Percentiles rank a stretch among this genome's conserved stretches.
These are phyloP conservation scores for Clarireedia hainanense DNA, from an alignment of 2,329 filamentous ascomycete species.

Conservation along the genomic window DNA sequence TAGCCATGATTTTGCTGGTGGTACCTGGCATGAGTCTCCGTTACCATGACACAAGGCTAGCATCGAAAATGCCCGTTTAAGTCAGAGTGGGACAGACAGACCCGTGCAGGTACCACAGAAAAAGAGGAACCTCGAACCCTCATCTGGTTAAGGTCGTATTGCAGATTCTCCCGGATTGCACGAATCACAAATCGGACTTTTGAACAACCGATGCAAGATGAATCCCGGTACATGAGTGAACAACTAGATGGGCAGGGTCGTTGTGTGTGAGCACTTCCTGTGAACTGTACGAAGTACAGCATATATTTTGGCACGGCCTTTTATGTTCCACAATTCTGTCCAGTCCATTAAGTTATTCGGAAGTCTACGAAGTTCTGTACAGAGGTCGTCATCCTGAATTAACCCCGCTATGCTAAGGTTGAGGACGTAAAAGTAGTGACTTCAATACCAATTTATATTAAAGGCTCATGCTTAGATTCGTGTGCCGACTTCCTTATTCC, in stretches of 20 bases:
- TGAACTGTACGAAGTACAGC: no score
- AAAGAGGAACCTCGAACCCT: neutral
- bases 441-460: neutral
- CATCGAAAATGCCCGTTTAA: neutral
- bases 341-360: no score
- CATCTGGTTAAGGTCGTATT: neutral
- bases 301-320: no score
- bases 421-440: neutral
- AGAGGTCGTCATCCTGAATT: no score
- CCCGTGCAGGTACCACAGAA: neutral
- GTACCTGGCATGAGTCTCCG: neutral
- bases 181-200: neutral
- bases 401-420: no score
- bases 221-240: neutral
- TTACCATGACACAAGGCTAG: neutral
- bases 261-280: no score
- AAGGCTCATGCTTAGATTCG: neutral
- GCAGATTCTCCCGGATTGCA: neutral
- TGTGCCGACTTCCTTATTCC: neutral
- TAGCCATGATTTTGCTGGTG: neutral
- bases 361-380: no score
- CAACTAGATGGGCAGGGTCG: no score
- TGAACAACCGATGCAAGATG: neutral
- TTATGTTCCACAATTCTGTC: no score
- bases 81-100: neutral